These are phyloP conservation scores for Trypanosoma platydactyli DNA, from an alignment of 208 protist genomes.

Conservation along the genomic window DNA sequence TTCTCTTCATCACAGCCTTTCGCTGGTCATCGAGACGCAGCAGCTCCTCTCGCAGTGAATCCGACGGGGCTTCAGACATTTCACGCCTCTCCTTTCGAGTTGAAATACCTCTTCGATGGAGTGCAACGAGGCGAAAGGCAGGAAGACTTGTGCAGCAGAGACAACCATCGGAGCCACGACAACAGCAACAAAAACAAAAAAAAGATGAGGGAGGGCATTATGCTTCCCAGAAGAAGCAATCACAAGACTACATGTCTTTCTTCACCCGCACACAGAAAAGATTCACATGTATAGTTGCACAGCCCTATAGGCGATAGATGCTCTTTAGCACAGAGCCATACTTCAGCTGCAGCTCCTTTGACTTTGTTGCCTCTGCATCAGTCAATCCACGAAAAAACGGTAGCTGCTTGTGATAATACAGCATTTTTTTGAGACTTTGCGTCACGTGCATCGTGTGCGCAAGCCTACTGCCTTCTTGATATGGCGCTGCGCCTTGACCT, in stretches of 20 bases:
- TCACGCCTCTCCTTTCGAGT: neutral
- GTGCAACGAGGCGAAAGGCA: too few relatives aligned
- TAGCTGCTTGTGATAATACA: constrained; percentile 49
- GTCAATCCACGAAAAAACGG: constrained; percentile 38
- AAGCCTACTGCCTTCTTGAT: constrained; percentile 19
- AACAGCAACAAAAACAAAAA: neutral
- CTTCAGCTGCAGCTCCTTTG: constrained; percentile 47
- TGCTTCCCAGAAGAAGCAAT: too few relatives aligned
- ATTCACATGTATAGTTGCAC: neutral
- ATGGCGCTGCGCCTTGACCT: constrained; percentile 22
- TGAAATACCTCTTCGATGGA: neutral
- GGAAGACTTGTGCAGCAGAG: too few relatives aligned
- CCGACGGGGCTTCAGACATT: neutral
- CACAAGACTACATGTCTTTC: too few relatives aligned
- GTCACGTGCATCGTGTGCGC: constrained; percentile 47
- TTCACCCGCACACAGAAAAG: neutral
- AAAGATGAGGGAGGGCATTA: neutral
- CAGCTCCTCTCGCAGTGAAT: constrained; percentile 33
- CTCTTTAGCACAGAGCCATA: constrained; percentile 65
- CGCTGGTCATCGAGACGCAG: constrained; percentile 42
- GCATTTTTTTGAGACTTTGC: constrained; percentile 42
- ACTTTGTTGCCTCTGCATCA: constrained; percentile 48
- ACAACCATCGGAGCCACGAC: too few relatives aligned
- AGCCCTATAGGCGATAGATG: constrained; percentile 41
- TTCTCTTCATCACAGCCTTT: constrained; percentile 27